phyloP scores from a whole-genome alignment of 129 eudicot genomes.

The Saussurea involucrata region DNA sequence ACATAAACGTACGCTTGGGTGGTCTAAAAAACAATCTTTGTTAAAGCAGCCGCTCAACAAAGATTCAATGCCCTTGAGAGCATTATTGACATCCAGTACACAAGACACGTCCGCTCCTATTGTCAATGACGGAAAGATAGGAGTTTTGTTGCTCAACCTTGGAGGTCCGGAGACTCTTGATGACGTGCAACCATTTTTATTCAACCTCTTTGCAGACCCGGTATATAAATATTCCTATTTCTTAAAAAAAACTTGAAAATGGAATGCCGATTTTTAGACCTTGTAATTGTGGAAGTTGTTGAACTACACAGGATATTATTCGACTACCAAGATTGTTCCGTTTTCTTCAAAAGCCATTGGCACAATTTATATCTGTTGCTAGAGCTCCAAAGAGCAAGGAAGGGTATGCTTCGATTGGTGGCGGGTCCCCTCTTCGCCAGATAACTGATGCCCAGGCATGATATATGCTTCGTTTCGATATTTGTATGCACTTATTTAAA shows the following conservation, averaged over 20 bases:
- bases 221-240: conserved; percentile 44
- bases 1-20: conserved; percentile 41
- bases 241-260: too few species aligned
- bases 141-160: conserved; percentile 87
- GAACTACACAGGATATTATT: conserved; percentile 73
- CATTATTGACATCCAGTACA: conserved; percentile 52
- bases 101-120: conserved; percentile 41
- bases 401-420: conserved; percentile 99
- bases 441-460: conserved; percentile 96
- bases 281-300: neutral
- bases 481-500: neutral
- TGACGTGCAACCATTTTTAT: conserved; percentile 91
- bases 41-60: conserved; percentile 30
- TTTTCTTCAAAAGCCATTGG: conserved; percentile 95
- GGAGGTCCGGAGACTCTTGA: conserved; percentile 99
- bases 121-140: conserved; percentile 64
- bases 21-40: conserved; percentile 37
- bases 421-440: conserved; percentile 95
- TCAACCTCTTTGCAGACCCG: conserved; percentile 96
- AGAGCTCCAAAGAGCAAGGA: conserved; percentile 99
- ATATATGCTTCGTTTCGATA: neutral
- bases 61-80: conserved; percentile 40
- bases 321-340: conserved; percentile 92
- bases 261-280: neutral
- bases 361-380: conserved; percentile 87